A percentile compares a stretch with the other conserved stretches of the same genome.
Evolutionary conservation across 176 grass and related monocot species (phyloP).

Genomic region (Thinopyrum elongatum): DNA sequence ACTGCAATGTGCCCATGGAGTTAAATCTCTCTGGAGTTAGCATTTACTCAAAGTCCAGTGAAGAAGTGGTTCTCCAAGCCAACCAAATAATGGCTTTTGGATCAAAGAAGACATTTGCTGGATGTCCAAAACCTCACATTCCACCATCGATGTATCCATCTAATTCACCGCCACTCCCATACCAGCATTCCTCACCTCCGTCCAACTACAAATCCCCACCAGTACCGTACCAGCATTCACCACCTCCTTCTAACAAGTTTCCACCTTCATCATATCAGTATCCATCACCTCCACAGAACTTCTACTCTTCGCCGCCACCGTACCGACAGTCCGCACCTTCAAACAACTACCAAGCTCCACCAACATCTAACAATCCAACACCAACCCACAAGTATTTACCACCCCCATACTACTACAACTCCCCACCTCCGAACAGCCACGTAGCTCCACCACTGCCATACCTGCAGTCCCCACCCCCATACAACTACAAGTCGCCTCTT

Average conservation of each 20-base stretch:
- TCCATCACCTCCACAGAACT: constrained; percentile 34
- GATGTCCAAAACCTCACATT: constrained; percentile 43
- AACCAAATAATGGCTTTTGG: constrained; percentile 61
- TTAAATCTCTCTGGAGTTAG: constrained; percentile 47
- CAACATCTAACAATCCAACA: constrained; percentile 16
- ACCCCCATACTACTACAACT: constrained; percentile 54
- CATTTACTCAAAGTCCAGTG: constrained; percentile 31
- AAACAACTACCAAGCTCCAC: constrained; percentile 32
- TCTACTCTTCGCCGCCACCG: constrained; percentile 27
- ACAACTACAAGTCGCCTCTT: constrained; percentile 38
- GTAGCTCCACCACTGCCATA: constrained; percentile 22
- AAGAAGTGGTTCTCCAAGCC: constrained; percentile 66
- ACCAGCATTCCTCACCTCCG: constrained; percentile 38
- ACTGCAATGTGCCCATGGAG: constrained; percentile 57
- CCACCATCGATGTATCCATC: constrained; percentile 11
- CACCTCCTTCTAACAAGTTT: constrained; percentile 28
- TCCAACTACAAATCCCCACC: constrained; percentile 39
- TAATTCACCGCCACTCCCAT: constrained; percentile 24
- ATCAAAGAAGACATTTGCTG: constrained; percentile 42
- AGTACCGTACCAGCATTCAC: constrained; percentile 16
- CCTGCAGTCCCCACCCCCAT: constrained; percentile 31
- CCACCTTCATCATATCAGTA: constrained; percentile 35
- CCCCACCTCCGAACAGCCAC: constrained; percentile 24
- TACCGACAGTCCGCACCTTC: constrained; percentile 26
- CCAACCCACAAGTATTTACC: constrained; percentile 30